Evolutionary conservation across 2,329 filamentous ascomycete genomes (phyloP).

Genomic region (Talaromyces funiculosus): DNA sequence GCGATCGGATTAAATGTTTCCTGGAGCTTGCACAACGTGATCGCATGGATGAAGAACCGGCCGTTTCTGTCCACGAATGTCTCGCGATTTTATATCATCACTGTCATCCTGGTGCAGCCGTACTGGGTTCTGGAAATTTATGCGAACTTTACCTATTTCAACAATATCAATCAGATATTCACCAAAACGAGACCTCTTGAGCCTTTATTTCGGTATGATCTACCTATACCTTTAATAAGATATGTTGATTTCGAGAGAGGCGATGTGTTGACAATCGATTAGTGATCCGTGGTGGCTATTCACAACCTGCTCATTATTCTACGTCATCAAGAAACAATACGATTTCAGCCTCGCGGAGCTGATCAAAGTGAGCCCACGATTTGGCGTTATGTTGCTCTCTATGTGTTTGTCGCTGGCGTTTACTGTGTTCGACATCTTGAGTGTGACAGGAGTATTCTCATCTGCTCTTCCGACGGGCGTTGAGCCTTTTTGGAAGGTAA

Average conservation of each 20-base stretch:
- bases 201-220: constrained; percentile 50
- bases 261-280: not conserved
- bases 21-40: constrained; percentile 60
- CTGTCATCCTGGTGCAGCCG: constrained; percentile 54
- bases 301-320: constrained; percentile 55
- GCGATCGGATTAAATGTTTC: constrained; percentile 55
- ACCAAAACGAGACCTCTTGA: constrained; percentile 53
- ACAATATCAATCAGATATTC: constrained; percentile 51
- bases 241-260: too few species aligned
- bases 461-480: constrained; percentile 48
- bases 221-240: not conserved
- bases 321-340: constrained; percentile 58
- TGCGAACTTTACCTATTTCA: constrained; percentile 61
- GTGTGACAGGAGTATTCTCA: constrained; percentile 49
- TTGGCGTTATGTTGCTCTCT: constrained; percentile 55
- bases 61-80: constrained; percentile 51
- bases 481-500: constrained; percentile 57
- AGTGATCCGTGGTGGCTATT: constrained; percentile 66
- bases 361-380: constrained; percentile 57
- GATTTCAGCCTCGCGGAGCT: constrained; percentile 55
- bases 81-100: constrained; percentile 54
- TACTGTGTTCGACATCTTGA: constrained; percentile 56
- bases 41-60: constrained; percentile 62
- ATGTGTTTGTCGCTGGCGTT: constrained; percentile 59
- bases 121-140: constrained; percentile 63